A percentile compares a stretch with the other conserved stretches of the same genome.
Conservation (phyloP, 2,329 filamentous ascomycete species). For the Colletotrichum gigasporum region DNA sequence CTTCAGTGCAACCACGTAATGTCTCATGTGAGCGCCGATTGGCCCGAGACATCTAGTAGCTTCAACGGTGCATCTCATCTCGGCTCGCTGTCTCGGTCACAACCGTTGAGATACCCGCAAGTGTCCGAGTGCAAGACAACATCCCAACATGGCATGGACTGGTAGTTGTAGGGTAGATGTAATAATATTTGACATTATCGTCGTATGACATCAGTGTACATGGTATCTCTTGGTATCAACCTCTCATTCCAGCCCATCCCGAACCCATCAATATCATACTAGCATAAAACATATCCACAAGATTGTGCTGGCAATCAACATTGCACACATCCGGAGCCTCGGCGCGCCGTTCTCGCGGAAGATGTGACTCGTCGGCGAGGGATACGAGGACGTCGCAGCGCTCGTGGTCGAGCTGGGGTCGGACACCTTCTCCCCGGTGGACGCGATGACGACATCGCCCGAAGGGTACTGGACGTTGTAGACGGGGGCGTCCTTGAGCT, state of each 20-base stretch:
- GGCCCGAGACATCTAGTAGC: no score
- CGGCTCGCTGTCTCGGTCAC: no score
- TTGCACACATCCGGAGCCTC: background rate
- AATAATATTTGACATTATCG: slow-evolving; percentile 23
- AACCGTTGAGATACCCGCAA: background rate
- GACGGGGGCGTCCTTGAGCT: slow-evolving; percentile 50
- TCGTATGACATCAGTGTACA: slow-evolving; percentile 18
- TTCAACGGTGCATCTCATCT: no score
- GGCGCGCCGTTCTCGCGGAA: slow-evolving; percentile 16
- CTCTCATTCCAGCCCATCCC: background rate
- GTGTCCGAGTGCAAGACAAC: no score
- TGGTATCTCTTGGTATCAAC: slow-evolving; percentile 24
- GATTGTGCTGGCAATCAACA: slow-evolving; percentile 11
- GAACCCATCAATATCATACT: background rate
- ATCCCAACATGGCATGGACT: background rate
- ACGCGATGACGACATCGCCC: slow-evolving; percentile 51
- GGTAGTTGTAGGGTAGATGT: no score
- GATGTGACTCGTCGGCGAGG: background rate
- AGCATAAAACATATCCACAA: slow-evolving; percentile 13
- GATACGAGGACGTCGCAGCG: slow-evolving; percentile 5
- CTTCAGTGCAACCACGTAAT: no score
- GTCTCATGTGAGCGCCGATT: no score
- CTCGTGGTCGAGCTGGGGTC: slow-evolving; percentile 8
- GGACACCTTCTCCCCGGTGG: slow-evolving; percentile 22
- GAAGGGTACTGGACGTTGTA: slow-evolving; percentile 58